phyloP scores from a whole-genome alignment of 768 basidiomycete species.

The Galerina marginata region DNA sequence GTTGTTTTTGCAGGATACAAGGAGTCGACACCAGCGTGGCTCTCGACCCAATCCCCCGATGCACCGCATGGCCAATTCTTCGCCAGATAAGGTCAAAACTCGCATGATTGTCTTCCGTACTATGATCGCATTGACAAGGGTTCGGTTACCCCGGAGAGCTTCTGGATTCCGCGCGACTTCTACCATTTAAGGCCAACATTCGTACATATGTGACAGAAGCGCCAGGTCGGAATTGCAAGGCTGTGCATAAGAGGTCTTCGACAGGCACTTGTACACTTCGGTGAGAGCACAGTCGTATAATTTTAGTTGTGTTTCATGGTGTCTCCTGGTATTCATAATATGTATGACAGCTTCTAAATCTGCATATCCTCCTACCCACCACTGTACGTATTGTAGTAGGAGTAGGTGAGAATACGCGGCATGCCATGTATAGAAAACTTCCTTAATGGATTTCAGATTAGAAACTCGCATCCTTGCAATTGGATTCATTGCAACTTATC shows the following conservation, averaged over 20 bases:
- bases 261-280: conserved; percentile 16
- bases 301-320: conserved; percentile 24
- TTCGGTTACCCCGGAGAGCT: conserved; percentile 21
- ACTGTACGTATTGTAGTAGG: no score
- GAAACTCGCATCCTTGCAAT: not conserved
- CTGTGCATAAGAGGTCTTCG: conserved; percentile 17
- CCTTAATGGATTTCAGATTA: not conserved
- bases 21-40: conserved; percentile 6
- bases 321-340: conserved; percentile 20
- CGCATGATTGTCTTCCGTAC: conserved; percentile 2
- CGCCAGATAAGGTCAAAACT: conserved; percentile 14
- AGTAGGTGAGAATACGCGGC: no score
- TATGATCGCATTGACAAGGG: conserved; percentile 13
- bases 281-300: conserved; percentile 18
- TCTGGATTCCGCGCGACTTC: conserved; percentile 13
- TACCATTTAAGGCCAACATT: conserved; percentile 10
- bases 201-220: conserved; percentile 17
- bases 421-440: not conserved
- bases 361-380: not conserved
- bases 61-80: conserved; percentile 13
- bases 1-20: conserved; percentile 15
- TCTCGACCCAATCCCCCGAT: not conserved
- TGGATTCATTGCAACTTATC: no score
- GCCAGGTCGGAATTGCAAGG: conserved; percentile 6
- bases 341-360: conserved; percentile 14